Evolutionary conservation across 1,139 yeast genomes (phyloP).

Genomic region (Debaryomycetaceae sp.): DNA sequence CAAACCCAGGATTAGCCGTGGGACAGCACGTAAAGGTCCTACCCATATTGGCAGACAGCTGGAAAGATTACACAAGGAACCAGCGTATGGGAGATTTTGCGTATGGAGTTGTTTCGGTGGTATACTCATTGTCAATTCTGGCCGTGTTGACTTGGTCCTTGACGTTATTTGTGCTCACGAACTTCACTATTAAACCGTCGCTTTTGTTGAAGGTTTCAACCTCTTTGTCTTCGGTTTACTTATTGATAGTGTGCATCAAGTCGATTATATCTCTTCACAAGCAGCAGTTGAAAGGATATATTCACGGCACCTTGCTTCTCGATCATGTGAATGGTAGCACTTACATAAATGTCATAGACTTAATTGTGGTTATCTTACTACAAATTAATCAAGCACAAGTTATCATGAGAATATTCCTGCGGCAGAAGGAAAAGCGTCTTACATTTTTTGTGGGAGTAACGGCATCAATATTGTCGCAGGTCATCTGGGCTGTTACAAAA

Average conservation of each 20-base stretch:
- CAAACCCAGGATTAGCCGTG: slow-evolving; percentile 34
- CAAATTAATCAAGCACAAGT: slow-evolving; percentile 77
- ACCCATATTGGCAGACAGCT: slow-evolving; percentile 38
- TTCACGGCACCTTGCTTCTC: slow-evolving; percentile 52
- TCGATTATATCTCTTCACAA: slow-evolving; percentile 42
- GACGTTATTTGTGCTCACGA: slow-evolving; percentile 61
- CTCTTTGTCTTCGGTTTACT: slow-evolving; percentile 49
- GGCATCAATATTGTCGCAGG: slow-evolving; percentile 57
- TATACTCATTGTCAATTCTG: slow-evolving; percentile 62
- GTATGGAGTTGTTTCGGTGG: slow-evolving; percentile 57
- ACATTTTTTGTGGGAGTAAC: slow-evolving; percentile 60
- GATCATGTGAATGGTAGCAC: slow-evolving; percentile 43
- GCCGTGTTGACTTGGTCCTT: slow-evolving; percentile 64
- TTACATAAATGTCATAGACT: slow-evolving; percentile 58
- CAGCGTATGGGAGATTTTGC: slow-evolving; percentile 44
- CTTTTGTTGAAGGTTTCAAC: slow-evolving; percentile 45
- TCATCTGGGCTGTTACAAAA: slow-evolving; percentile 67
- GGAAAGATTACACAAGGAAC: slow-evolving; percentile 35
- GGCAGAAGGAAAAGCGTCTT: slow-evolving; percentile 68
- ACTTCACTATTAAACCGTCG: slow-evolving; percentile 55
- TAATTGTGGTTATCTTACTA: slow-evolving; percentile 57
- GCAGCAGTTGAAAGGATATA: slow-evolving; percentile 56
- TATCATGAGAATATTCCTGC: slow-evolving; percentile 64
- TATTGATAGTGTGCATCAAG: slow-evolving; percentile 48
- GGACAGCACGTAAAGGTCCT: slow-evolving; percentile 26